A percentile compares a stretch with the other conserved stretches of the same genome.
Evolutionary conservation across 2,329 filamentous ascomycete genomes (phyloP).

Genomic region (Fusarium piperis): DNA sequence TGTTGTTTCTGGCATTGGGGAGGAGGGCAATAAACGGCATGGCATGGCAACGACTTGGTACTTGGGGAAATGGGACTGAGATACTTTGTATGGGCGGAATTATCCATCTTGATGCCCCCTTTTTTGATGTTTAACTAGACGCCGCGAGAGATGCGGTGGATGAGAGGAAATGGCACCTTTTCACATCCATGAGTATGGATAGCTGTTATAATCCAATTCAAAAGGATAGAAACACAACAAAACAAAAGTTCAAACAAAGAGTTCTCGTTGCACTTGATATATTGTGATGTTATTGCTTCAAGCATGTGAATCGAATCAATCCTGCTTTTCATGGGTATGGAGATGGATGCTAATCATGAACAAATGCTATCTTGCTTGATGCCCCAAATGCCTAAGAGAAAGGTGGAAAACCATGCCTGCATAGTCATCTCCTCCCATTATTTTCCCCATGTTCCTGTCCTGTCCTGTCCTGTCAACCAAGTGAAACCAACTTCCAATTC

Average conservation of each 20-base stretch:
- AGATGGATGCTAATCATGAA: conserved; percentile 1
- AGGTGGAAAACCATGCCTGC: conserved; percentile 33
- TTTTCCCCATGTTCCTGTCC: conserved; percentile 1
- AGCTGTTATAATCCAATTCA: conserved; percentile 7
- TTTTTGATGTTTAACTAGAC: conserved; percentile 18
- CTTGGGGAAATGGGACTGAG: conserved; percentile 11
- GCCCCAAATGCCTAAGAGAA: not conserved
- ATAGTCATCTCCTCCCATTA: conserved; percentile 28
- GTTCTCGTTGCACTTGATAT: not conserved
- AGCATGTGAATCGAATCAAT: not conserved
- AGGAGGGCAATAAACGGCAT: not conserved
- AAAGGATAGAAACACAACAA: conserved; percentile 1
- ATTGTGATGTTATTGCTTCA: not conserved
- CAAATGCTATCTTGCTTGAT: conserved; percentile 1
- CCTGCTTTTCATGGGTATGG: conserved; percentile 4
- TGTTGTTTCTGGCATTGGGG: conserved; percentile 10
- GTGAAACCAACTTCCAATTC: conserved; percentile 7
- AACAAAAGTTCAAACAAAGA: not conserved
- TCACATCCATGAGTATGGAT: not conserved
- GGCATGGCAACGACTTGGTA: not conserved
- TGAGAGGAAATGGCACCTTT: conserved; percentile 7
- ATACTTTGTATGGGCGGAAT: not conserved
- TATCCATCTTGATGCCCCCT: not conserved
- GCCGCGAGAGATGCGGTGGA: conserved; percentile 4
- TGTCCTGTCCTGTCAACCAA: not conserved